These are phyloP conservation scores for Aspergillus viridinutans DNA, from an alignment of 2,329 filamentous ascomycete species.

Conservation along the genomic window DNA sequence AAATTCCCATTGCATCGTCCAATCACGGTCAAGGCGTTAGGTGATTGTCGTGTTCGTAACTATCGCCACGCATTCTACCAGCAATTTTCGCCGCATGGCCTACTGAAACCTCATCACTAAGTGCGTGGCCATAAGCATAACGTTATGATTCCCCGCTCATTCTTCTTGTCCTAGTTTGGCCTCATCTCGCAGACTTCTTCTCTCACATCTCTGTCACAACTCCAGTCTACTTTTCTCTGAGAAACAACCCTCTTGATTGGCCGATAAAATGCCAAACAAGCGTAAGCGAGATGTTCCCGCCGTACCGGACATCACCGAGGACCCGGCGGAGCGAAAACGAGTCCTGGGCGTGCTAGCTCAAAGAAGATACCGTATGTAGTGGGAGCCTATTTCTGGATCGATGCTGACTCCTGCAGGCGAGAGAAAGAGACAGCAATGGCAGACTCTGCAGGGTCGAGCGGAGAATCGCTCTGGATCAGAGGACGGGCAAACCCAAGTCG, in stretches of 20 bases:
- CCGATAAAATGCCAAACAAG: constrained; percentile 1
- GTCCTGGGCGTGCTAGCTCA: constrained; percentile 54
- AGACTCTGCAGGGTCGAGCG: constrained; percentile 11
- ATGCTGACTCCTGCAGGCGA: constrained; percentile 7
- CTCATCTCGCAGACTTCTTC: background rate
- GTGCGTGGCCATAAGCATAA: constrained; percentile 1
- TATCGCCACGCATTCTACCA: background rate
- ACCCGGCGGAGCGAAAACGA: constrained; percentile 52
- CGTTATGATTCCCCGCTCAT: constrained; percentile 1
- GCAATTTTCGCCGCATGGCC: background rate
- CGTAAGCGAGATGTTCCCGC: constrained; percentile 3
- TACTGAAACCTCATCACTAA: background rate
- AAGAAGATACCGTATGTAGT: constrained; percentile 44
- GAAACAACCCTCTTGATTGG: background rate
- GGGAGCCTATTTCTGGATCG: background rate
- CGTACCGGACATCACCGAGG: constrained; percentile 26
- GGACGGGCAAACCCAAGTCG: background rate
- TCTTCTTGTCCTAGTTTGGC: background rate
- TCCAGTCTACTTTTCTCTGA: background rate
- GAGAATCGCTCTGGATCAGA: background rate
- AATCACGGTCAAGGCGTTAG: background rate
- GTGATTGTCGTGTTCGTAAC: background rate
- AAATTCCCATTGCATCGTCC: background rate
- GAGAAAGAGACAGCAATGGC: constrained; percentile 14
- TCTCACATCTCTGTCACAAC: background rate